These are phyloP conservation scores for Oenanthe sinensis DNA, from an alignment of 129 eudicot genomes.

Conservation along the genomic window DNA sequence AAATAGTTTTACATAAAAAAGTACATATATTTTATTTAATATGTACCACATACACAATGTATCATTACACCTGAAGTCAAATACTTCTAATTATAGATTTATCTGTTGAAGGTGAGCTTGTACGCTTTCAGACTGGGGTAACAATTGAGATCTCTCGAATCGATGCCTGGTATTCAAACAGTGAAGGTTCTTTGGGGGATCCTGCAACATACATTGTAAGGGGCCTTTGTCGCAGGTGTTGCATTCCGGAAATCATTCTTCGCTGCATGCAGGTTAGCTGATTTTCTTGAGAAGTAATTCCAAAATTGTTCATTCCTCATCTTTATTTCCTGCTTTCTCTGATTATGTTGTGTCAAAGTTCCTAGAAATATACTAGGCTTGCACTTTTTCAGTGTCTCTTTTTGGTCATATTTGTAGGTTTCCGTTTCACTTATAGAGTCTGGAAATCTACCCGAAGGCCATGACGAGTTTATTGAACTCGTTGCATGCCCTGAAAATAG, in stretches of 20 bases:
- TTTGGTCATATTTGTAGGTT: conserved; percentile 34
- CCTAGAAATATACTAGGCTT: background rate
- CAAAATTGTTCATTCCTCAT: background rate
- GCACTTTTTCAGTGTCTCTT: background rate
- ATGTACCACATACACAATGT: background rate
- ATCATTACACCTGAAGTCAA: background rate
- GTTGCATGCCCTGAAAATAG: conserved; percentile 62
- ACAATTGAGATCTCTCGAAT: conserved; percentile 84
- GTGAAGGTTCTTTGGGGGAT: conserved; percentile 58
- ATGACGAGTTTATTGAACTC: conserved; percentile 71
- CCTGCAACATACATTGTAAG: conserved; percentile 80
- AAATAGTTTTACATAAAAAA: background rate
- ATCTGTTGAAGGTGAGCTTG: conserved; percentile 67
- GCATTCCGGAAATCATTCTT: conserved; percentile 81
- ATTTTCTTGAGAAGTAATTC: background rate
- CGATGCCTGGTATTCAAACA: conserved; percentile 89
- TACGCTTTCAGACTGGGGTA: conserved; percentile 82
- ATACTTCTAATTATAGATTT: background rate
- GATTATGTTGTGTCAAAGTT: background rate
- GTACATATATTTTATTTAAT: background rate
- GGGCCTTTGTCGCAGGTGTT: conserved; percentile 88
- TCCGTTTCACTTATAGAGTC: conserved; percentile 78
- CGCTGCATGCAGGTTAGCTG: conserved; percentile 85
- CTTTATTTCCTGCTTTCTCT: background rate
- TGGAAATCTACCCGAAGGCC: conserved; percentile 52